These are phyloP conservation scores for Penicillium paradoxum DNA, from an alignment of 495 filamentous ascomycete genomes.

Conservation along the genomic window DNA sequence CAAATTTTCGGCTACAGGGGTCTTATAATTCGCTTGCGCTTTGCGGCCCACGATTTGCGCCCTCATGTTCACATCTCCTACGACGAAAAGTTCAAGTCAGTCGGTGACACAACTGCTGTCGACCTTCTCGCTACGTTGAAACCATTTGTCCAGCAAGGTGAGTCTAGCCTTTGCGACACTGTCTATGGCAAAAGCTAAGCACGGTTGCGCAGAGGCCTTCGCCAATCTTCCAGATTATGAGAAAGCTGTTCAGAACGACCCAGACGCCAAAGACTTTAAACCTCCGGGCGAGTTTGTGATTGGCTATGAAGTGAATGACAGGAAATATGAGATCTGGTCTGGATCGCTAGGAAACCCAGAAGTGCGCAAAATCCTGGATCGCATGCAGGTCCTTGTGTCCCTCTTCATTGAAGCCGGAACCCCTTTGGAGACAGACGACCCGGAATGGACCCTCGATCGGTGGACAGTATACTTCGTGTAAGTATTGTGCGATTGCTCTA, in stretches of 20 bases:
- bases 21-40: conserved; percentile 68
- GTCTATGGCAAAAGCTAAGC: background rate
- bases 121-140: conserved; percentile 63
- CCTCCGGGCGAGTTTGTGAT: conserved; percentile 55
- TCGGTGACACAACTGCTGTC: conserved; percentile 64
- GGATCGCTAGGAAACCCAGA: conserved; percentile 51
- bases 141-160: conserved; percentile 64
- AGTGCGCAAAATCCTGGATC: conserved; percentile 62
- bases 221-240: conserved; percentile 55
- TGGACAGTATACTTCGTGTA: conserved; percentile 86
- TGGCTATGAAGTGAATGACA: conserved; percentile 45
- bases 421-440: conserved; percentile 64
- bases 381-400: conserved; percentile 76
- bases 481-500: background rate
- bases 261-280: conserved; percentile 51
- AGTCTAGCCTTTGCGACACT: conserved; percentile 5
- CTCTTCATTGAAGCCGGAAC: conserved; percentile 90
- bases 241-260: conserved; percentile 48
- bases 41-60: conserved; percentile 75
- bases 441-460: conserved; percentile 64
- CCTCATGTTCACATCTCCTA: conserved; percentile 69
- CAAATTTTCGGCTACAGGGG: conserved; percentile 84
- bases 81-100: conserved; percentile 64
- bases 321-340: conserved; percentile 58
- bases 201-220: conserved; percentile 51